These are phyloP conservation scores for Echinosophora koreensis DNA, from an alignment of 306 rosid species.

Conservation along the genomic window DNA sequence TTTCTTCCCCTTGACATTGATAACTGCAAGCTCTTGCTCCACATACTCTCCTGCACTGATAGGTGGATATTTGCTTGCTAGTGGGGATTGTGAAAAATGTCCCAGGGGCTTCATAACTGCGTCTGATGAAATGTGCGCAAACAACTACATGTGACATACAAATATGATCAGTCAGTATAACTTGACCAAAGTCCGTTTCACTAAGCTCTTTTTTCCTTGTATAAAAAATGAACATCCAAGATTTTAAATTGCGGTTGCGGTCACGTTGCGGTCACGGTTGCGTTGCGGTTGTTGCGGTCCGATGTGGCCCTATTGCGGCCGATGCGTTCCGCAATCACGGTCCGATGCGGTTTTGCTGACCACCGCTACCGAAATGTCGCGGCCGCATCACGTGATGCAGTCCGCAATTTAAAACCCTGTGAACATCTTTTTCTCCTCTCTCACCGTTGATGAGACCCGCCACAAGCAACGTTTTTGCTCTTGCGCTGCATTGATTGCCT, in stretches of 20 bases:
- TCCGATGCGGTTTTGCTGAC: no score
- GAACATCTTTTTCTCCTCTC: constrained; percentile 44
- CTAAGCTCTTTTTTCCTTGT: background rate
- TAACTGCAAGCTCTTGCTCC: constrained; percentile 91
- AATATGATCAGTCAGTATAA: constrained; percentile 42
- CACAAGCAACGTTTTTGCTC: constrained; percentile 80
- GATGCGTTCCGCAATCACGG: no score
- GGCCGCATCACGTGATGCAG: no score
- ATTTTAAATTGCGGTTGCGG: no score
- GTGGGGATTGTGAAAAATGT: constrained; percentile 75
- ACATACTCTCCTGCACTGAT: constrained; percentile 84
- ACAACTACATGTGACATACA: constrained; percentile 64
- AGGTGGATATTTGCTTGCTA: constrained; percentile 70
- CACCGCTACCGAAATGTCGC: no score
- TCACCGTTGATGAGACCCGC: constrained; percentile 95
- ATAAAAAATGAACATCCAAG: background rate
- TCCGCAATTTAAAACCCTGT: no score
- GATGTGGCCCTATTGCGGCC: no score
- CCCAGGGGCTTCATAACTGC: constrained; percentile 89
- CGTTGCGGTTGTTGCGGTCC: no score
- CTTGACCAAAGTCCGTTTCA: constrained; percentile 20
- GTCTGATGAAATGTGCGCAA: constrained; percentile 92
- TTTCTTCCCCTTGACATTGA: constrained; percentile 83
- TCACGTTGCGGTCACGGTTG: no score
- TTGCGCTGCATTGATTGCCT: constrained; percentile 68